Base-by-base conservation (phyloP, 2,329 filamentous ascomycete genomes). In the Monilinia laxa region DNA sequence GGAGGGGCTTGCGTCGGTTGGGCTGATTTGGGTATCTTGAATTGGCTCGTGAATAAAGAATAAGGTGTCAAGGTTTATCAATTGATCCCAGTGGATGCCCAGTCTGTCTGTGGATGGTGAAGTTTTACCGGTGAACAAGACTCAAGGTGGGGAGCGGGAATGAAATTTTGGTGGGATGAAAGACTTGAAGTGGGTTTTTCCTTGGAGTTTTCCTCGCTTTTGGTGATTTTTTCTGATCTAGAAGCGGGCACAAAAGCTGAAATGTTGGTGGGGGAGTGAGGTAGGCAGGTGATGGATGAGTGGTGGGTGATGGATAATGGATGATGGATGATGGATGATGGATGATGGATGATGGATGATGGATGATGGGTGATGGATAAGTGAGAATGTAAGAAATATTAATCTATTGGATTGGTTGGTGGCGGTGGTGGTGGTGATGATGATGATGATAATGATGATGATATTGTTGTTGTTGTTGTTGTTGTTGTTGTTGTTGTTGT, bases 21-120 rank as follows among this genome's bases (percentile, higher is more conserved):
- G 63, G 63, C 63, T 65, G 63, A 60, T 65, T 65, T 65, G 56
- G 63, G 63, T 65, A 65, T 53, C 63, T 59, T 49, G 63, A 65
- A 65, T 65, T 58, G 63, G 63, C 63, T 65, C 63, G 63, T 65
- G 63, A 65, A 65, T 18, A 51, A 38, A 20, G 25, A 23, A 40
- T 25, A 51, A 54, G 49, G 38, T 54, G 25, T 12, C 28, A 31
- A 64, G 51, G 62, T 42, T 64, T 31, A 25, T n/a, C 11, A 49
- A 49, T 25, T 49, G 45, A 12, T 59, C 25, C 42, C 57, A 38
- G 45, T 60, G 14, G 45, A 60, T 60, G 58, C 57, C 57, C 57
- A 31, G 57, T 23, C 47, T 23, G 20, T 4, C 47, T 23, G 12
- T 51, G n/a, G 47, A 51, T 25, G n/a, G n/a, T 59, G 51, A 23